Percentiles rank a stretch among this genome's conserved stretches.
These are phyloP conservation scores for Beauveria scarabaeidicola DNA, from an alignment of 2,329 filamentous ascomycete genomes.

Conservation along the genomic window DNA sequence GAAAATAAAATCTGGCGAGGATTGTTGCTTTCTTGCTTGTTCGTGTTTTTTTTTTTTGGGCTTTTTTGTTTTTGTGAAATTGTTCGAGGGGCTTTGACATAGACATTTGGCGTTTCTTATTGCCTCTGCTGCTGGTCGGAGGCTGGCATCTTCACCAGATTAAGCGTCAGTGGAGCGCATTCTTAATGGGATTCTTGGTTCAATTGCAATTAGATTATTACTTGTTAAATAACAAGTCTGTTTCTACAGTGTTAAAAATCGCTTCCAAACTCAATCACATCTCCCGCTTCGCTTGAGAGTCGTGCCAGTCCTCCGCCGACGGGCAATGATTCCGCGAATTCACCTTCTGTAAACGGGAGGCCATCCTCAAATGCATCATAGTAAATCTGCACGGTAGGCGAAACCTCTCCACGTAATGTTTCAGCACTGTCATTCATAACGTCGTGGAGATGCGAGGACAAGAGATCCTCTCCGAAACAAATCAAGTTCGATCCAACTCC, in stretches of 20 bases:
- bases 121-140: not conserved
- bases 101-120: not conserved
- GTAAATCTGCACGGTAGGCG: not conserved
- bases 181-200: not conserved
- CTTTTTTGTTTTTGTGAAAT: not conserved
- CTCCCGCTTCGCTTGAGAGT: not conserved
- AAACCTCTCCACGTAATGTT: no score
- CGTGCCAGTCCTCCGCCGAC: not conserved
- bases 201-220: not conserved
- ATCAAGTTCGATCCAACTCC: not conserved
- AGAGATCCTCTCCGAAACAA: not conserved
- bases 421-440: not conserved
- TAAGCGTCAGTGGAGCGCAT: not conserved
- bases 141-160: slow-evolving; percentile 2
- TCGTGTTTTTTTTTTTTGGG: not conserved
- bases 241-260: not conserved
- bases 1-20: not conserved
- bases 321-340: not conserved
- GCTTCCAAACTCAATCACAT: not conserved
- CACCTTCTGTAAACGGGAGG: not conserved
- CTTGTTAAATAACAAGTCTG: not conserved
- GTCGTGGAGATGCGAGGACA: not conserved
- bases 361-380: not conserved
- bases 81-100: not conserved
- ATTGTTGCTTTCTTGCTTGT: not conserved